These are phyloP conservation scores for Mycena capillaripes DNA, from an alignment of 768 basidiomycete species.

Conservation along the genomic window DNA sequence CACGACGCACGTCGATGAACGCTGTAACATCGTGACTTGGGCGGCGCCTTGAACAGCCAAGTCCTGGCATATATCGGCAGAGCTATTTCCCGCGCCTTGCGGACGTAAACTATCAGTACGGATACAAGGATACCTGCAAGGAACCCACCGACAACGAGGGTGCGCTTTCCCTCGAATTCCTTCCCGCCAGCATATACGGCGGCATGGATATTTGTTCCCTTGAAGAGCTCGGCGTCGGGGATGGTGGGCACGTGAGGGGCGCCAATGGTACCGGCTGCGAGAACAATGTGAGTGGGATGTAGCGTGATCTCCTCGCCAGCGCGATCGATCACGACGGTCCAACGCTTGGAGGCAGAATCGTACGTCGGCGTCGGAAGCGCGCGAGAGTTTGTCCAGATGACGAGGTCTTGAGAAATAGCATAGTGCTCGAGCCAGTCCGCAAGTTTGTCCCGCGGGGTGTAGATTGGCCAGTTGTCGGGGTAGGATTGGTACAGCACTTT, in stretches of 20 bases:
- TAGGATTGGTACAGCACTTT: constrained; percentile 56
- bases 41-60: constrained; percentile 46
- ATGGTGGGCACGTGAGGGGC: constrained; percentile 48
- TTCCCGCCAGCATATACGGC: constrained; percentile 44
- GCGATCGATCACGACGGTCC: constrained; percentile 50
- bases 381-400: constrained; percentile 56
- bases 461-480: constrained; percentile 57
- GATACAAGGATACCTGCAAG: too few relatives aligned
- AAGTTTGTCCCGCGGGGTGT: constrained; percentile 56
- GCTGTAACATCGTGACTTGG: constrained; percentile 57
- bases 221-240: constrained; percentile 43
- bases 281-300: constrained; percentile 55
- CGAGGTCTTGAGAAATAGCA: constrained; percentile 54
- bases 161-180: constrained; percentile 48
- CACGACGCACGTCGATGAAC: constrained; percentile 54
- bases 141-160: constrained; percentile 57
- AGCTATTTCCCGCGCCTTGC: constrained; percentile 55
- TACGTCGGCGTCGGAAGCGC: constrained; percentile 50
- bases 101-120: too few relatives aligned
- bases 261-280: constrained; percentile 55
- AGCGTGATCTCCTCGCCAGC: constrained; percentile 46
- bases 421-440: constrained; percentile 62
- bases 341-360: constrained; percentile 44
- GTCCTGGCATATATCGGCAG: constrained; percentile 57
- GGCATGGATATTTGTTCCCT: constrained; percentile 50